Percentiles rank a stretch among this genome's conserved stretches.
phyloP scores from a whole-genome alignment of 2,329 filamentous ascomycete species.

The Malbranchea cinnamomea region DNA sequence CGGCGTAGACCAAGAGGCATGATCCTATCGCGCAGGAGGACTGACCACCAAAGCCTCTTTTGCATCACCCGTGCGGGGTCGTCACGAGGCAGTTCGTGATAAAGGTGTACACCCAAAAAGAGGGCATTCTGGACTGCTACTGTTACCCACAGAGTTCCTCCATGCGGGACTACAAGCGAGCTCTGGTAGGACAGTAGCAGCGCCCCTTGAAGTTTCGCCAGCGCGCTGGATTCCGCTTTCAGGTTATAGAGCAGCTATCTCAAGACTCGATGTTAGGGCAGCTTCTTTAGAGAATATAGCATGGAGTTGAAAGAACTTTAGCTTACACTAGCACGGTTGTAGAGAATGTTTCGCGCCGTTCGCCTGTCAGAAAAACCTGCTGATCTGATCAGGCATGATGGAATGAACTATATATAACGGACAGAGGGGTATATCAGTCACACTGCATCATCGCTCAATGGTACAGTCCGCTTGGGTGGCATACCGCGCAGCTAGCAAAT shows the following conservation, averaged over 20 bases:
- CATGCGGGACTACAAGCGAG: conserved; percentile 17
- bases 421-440: too few species aligned
- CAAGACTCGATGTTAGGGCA: too few species aligned
- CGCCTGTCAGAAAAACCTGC: conserved; percentile 30
- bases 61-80: conserved; percentile 23
- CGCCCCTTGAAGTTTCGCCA: conserved; percentile 18
- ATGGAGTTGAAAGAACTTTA: neutral
- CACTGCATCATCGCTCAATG: conserved; percentile 12
- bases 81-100: conserved; percentile 31
- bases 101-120: conserved; percentile 30
- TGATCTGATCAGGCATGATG: conserved; percentile 29
- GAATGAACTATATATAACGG: conserved; percentile 33
- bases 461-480: conserved; percentile 20
- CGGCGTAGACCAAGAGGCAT: conserved; percentile 36
- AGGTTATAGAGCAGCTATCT: conserved; percentile 18
- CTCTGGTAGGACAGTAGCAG: conserved; percentile 26
- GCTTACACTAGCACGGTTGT: conserved; percentile 28
- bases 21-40: conserved; percentile 38
- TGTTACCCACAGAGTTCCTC: conserved; percentile 30
- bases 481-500: conserved; percentile 20
- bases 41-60: conserved; percentile 42
- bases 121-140: conserved; percentile 37
- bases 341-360: conserved; percentile 31
- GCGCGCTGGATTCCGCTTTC: conserved; percentile 13
- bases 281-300: too few species aligned